phyloP scores from a whole-genome alignment of 371 early-diverging fungal species.

The Rhizomucor miehei region DNA sequence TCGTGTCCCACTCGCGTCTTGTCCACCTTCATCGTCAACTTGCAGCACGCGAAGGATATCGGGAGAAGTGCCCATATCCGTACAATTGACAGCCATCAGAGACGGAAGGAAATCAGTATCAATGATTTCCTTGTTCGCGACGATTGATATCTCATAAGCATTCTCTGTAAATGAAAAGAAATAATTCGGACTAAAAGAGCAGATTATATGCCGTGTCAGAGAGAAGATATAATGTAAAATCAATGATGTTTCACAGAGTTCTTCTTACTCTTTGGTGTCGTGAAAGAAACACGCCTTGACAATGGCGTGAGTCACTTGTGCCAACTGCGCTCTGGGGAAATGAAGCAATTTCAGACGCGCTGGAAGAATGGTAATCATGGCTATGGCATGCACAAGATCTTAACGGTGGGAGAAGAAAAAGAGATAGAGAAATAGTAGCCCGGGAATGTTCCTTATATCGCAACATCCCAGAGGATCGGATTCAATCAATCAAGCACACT shows the following conservation, averaged over 20 bases:
- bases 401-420: slow-evolving; percentile 2
- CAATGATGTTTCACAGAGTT: neutral
- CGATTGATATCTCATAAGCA: slow-evolving; percentile 69
- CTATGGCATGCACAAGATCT: neutral
- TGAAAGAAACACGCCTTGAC: slow-evolving; percentile 61
- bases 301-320: slow-evolving; percentile 61
- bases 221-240: too few species aligned
- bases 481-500: too few species aligned
- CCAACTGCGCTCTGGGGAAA: slow-evolving; percentile 38
- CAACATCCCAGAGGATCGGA: too few species aligned
- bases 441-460: too few species aligned
- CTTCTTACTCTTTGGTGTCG: slow-evolving; percentile 29
- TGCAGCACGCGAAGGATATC: slow-evolving; percentile 69
- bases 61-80: slow-evolving; percentile 41
- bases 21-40: slow-evolving; percentile 68
- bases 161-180: slow-evolving; percentile 78
- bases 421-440: neutral
- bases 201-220: neutral
- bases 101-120: slow-evolving; percentile 51
- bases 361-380: slow-evolving; percentile 46
- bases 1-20: slow-evolving; percentile 67
- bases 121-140: slow-evolving; percentile 56
- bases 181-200: slow-evolving; percentile 41
- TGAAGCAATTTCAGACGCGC: slow-evolving; percentile 45
- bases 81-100: slow-evolving; percentile 32